Evolutionary conservation across 768 basidiomycete genomes (phyloP).

Genomic region (Mycena olivaceomarginata): DNA sequence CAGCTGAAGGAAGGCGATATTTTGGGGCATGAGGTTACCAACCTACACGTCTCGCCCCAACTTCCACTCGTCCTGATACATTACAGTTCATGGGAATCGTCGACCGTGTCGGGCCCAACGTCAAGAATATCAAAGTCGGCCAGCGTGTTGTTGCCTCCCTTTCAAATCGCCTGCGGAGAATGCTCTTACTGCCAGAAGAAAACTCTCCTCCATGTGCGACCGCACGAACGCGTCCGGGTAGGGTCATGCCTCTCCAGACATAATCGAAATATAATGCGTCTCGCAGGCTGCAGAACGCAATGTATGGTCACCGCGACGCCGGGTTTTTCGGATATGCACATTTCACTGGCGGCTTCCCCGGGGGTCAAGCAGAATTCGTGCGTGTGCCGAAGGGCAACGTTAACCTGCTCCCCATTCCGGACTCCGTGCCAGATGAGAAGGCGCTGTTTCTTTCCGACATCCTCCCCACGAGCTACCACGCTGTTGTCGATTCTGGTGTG

Average conservation of each 20-base stretch:
- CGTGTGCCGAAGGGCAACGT: slow-evolving; percentile 83
- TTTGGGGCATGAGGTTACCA: slow-evolving; percentile 79
- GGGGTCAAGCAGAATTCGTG: slow-evolving; percentile 86
- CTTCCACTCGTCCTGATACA: too few relatives aligned
- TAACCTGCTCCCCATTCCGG: slow-evolving; percentile 83
- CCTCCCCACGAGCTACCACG: slow-evolving; percentile 84
- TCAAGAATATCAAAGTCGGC: slow-evolving; percentile 76
- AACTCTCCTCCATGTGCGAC: slow-evolving; percentile 84
- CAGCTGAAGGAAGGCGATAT: slow-evolving; percentile 85
- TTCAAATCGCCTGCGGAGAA: slow-evolving; percentile 86
- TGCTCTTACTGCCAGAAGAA: slow-evolving; percentile 86
- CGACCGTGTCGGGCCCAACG: slow-evolving; percentile 78
- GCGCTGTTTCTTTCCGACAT: slow-evolving; percentile 76
- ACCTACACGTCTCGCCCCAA: too few relatives aligned
- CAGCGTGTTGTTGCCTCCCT: slow-evolving; percentile 87
- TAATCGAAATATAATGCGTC: neutral
- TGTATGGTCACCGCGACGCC: slow-evolving; percentile 82
- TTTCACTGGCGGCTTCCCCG: slow-evolving; percentile 84
- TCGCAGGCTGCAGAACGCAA: slow-evolving; percentile 68
- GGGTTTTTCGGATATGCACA: slow-evolving; percentile 86
- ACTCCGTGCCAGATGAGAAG: slow-evolving; percentile 77
- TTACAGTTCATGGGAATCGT: slow-evolving; percentile 80
- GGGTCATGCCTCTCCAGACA: slow-evolving; percentile 40
- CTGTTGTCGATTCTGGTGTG: slow-evolving; percentile 85
- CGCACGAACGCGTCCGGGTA: slow-evolving; percentile 80